Evolutionary conservation across 768 basidiomycete genomes (phyloP).

Genomic region (Kwoniella bestiolae): DNA sequence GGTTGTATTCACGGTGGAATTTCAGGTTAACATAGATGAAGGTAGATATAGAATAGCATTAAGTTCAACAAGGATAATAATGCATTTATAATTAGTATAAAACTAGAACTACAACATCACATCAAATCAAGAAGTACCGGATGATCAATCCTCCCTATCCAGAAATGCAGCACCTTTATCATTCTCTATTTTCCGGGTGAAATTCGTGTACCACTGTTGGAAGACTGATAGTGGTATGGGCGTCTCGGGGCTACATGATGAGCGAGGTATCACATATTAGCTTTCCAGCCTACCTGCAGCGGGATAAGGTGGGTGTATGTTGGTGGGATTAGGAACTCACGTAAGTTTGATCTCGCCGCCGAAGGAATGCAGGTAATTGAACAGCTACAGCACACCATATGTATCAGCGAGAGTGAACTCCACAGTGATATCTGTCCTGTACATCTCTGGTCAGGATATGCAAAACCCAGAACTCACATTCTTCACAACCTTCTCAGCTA

Average conservation of each 20-base stretch:
- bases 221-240: constrained; percentile 56
- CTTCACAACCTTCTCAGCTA: constrained; percentile 57
- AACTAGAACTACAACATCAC: neutral
- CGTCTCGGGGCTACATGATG: constrained; percentile 49
- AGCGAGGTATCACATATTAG: too few relatives aligned
- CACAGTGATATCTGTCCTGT: too few relatives aligned
- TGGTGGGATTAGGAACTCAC: constrained; percentile 31
- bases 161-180: constrained; percentile 52
- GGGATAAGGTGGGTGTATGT: neutral
- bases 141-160: constrained; percentile 43
- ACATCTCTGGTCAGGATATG: too few relatives aligned
- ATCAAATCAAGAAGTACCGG: too few relatives aligned
- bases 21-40: too few relatives aligned
- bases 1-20: constrained; percentile 1
- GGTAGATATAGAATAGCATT: too few relatives aligned
- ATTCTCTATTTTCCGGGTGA: constrained; percentile 52
- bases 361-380: constrained; percentile 57
- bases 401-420: too few relatives aligned
- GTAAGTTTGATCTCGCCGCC: constrained; percentile 55
- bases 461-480: constrained; percentile 47
- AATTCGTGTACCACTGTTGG: constrained; percentile 55
- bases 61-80: neutral
- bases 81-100: neutral
- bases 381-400: constrained; percentile 38
- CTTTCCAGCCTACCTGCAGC: neutral